Conservation (phyloP, 2,329 filamentous ascomycete species). For the Sphaerulina populicola region DNA sequence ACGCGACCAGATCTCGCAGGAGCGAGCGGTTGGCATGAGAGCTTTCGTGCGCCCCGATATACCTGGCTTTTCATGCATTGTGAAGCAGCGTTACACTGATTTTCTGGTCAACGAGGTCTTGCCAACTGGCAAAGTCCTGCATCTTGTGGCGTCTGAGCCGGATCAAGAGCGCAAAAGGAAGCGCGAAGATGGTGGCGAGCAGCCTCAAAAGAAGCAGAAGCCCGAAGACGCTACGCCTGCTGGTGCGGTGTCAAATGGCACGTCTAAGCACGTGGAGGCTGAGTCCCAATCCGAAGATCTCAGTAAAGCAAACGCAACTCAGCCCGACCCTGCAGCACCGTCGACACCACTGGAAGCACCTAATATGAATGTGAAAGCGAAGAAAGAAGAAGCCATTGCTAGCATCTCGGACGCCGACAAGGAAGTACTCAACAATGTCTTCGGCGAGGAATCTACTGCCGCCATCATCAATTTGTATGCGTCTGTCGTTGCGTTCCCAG, state of each 20-base stretch:
- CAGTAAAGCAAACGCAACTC: too few species aligned
- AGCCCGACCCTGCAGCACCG: neutral
- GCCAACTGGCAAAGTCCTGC: slow-evolving; percentile 65
- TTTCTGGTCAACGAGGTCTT: slow-evolving; percentile 87
- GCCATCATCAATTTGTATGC: slow-evolving; percentile 50
- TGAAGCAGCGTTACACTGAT: slow-evolving; percentile 78
- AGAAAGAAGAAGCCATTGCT: slow-evolving; percentile 16
- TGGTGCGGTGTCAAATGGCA: slow-evolving; percentile 1
- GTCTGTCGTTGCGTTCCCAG: slow-evolving; percentile 46
- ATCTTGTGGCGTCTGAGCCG: slow-evolving; percentile 49
- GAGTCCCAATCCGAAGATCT: neutral
- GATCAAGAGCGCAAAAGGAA: slow-evolving; percentile 21
- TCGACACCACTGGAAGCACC: neutral
- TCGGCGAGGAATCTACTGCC: slow-evolving; percentile 45
- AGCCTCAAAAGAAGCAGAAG: slow-evolving; percentile 16
- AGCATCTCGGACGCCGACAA: slow-evolving; percentile 35
- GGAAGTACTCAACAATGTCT: slow-evolving; percentile 37
- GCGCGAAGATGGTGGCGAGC: slow-evolving; percentile 14
- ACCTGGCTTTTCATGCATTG: slow-evolving; percentile 52
- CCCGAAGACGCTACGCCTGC: slow-evolving; percentile 4
- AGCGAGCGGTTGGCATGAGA: slow-evolving; percentile 51
- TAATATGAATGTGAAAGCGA: slow-evolving; percentile 6
- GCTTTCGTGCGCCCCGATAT: slow-evolving; percentile 53
- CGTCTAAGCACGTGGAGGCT: neutral
- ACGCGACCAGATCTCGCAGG: slow-evolving; percentile 29